These are phyloP conservation scores for Glonium stellatum DNA, from an alignment of 495 filamentous ascomycete genomes.

Conservation along the genomic window DNA sequence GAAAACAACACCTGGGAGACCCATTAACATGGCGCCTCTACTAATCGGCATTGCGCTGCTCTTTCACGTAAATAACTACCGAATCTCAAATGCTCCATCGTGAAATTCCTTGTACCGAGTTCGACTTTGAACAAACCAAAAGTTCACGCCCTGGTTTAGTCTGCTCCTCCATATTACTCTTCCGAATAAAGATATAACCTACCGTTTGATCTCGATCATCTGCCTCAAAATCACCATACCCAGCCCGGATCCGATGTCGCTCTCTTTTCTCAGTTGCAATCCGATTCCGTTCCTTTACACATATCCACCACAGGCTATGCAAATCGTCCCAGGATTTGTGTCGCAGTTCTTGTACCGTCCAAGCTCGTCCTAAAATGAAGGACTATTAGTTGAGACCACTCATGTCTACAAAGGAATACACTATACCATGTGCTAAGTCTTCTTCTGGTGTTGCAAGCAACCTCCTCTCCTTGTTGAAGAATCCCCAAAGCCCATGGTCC, in stretches of 20 bases:
- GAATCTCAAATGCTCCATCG: no score
- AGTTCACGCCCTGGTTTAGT: no score
- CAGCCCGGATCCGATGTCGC: slow-evolving; percentile 53
- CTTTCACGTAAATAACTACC: no score
- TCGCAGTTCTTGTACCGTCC: slow-evolving; percentile 83
- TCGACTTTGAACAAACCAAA: no score
- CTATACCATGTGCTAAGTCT: slow-evolving; percentile 57
- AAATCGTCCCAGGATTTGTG: slow-evolving; percentile 90
- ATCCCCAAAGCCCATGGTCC: slow-evolving; percentile 88
- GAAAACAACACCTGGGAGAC: no score
- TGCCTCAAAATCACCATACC: slow-evolving; percentile 62
- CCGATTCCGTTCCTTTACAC: slow-evolving; percentile 84
- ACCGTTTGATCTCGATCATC: slow-evolving; percentile 55
- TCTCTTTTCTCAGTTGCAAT: slow-evolving; percentile 71
- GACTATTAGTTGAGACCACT: not conserved
- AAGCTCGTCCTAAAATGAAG: slow-evolving; percentile 55
- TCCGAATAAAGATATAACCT: slow-evolving; percentile 29
- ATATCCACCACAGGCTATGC: slow-evolving; percentile 90
- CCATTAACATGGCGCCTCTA: no score
- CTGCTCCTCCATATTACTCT: not conserved
- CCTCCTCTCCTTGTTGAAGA: slow-evolving; percentile 65
- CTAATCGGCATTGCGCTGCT: no score
- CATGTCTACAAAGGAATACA: slow-evolving; percentile 4
- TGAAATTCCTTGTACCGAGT: no score
- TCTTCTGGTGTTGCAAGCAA: slow-evolving; percentile 62